These are phyloP conservation scores for Begonia masoniana DNA, from an alignment of 306 rosid species.

Conservation along the genomic window DNA sequence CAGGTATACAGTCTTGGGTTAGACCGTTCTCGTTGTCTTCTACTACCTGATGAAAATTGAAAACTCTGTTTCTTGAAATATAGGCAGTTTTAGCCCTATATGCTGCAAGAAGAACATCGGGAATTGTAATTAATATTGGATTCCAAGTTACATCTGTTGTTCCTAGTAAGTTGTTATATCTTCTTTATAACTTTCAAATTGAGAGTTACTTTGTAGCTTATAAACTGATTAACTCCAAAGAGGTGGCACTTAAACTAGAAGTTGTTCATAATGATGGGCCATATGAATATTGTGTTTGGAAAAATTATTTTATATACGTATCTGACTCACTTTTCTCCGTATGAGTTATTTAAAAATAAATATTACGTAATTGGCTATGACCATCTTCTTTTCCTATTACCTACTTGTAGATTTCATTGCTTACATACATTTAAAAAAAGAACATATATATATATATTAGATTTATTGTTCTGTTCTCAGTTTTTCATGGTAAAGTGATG, in stretches of 20 bases:
- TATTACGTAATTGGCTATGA: too few relatives aligned
- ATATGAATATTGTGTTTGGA: too few relatives aligned
- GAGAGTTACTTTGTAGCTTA: background rate
- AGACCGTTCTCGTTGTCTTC: slow-evolving; percentile 6
- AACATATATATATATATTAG: too few relatives aligned
- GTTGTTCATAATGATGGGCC: background rate
- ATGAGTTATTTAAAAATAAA: too few relatives aligned
- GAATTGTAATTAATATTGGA: slow-evolving; percentile 86
- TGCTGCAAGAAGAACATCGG: slow-evolving; percentile 76
- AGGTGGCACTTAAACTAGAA: slow-evolving; percentile 1
- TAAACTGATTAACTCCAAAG: background rate
- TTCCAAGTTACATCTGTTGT: slow-evolving; percentile 83
- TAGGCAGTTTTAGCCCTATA: slow-evolving; percentile 81
- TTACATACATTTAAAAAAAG: too few relatives aligned
- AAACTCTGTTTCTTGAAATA: slow-evolving; percentile 18
- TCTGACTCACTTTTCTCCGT: background rate
- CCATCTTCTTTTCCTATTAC: too few relatives aligned
- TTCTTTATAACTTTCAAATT: background rate
- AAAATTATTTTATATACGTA: too few relatives aligned
- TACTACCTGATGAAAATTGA: slow-evolving; percentile 1
- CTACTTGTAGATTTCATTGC: too few relatives aligned
- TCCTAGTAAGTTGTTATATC: slow-evolving; percentile 55
- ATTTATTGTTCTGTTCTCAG: slow-evolving; percentile 20
- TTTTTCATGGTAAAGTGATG: slow-evolving; percentile 78
- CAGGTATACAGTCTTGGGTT: slow-evolving; percentile 37